Base-by-base conservation (phyloP, 352 stramenopile genomes). In the Phytophthora europaea region DNA sequence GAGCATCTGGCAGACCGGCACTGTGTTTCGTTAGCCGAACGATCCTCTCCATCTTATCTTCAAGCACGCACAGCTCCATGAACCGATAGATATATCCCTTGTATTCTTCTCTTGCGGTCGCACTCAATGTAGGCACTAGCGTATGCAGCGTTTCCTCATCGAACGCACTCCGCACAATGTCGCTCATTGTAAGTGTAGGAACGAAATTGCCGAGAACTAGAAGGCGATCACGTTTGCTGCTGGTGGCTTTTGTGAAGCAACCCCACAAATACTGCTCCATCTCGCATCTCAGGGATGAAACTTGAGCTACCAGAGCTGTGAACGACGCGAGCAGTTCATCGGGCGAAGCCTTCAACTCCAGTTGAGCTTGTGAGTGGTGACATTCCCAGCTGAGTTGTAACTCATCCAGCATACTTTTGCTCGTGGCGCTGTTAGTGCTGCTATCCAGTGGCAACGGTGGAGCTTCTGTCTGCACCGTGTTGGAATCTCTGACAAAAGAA, bases 11-110 rank as follows among this genome's bases (percentile, higher is more conserved):
- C 4, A 64, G 15, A 0, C 62, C n/a, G 15, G 31, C 13, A 33
- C 57, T 55, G 20, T 43, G 51, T 10, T 71, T 57, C 0, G 52
- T 63, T 26, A 47, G 61, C 15, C 40, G 63, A 9, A 83, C 43
- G 0, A 94, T 40, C n/a, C 85, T 73, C 33, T 79, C 60, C 4
- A 93, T 48, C 36, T 90, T 94, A 55, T 97, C 87, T 79, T 96
- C 87, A 4, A 92, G 62, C 0, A 96, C 87, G 52, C 89, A 96
- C 0, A 95, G 61, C 55, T 89, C 80, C 74, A 95, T 82, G 15
- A 80, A 83, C 28, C 26, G 52, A 3, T 84, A 18, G 28, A 66
- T 23, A 0, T 43, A 58, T 15, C 59, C 31, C 15, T 75, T 76
- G 38, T 84, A 88, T 0, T 18, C 6, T 0, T 48, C 8, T 16